Conservation (phyloP, 1,284 basidiomycete species). For the Butyriboletus appendiculatus region DNA sequence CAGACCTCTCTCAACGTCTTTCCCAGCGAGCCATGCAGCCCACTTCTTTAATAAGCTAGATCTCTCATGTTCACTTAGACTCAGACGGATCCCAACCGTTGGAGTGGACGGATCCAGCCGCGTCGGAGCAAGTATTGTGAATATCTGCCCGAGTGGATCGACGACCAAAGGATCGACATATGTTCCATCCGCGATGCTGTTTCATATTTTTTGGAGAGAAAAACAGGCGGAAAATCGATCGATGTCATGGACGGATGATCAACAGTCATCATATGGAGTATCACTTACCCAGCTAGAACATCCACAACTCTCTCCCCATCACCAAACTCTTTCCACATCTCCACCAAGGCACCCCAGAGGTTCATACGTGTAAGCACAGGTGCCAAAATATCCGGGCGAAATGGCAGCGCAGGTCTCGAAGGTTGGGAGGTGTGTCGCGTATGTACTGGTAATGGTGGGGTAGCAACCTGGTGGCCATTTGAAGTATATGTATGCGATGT, state of each 20-base stretch:
- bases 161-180: slow-evolving; percentile 58
- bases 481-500: slow-evolving; percentile 9
- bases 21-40: slow-evolving; percentile 78
- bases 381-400: slow-evolving; percentile 65
- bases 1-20: slow-evolving; percentile 69
- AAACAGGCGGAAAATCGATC: background rate
- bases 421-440: slow-evolving; percentile 5
- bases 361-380: slow-evolving; percentile 75
- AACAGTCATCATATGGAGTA: background rate
- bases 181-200: slow-evolving; percentile 71
- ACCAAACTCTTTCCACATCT: slow-evolving; percentile 28
- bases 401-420: slow-evolving; percentile 4
- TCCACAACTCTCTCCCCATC: slow-evolving; percentile 27
- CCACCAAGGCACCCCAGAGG: slow-evolving; percentile 28
- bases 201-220: background rate
- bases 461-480: slow-evolving; percentile 3
- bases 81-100: background rate
- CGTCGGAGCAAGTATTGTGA: slow-evolving; percentile 50
- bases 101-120: slow-evolving; percentile 9
- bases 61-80: slow-evolving; percentile 50
- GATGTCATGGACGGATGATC: background rate
- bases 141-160: slow-evolving; percentile 72
- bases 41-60: slow-evolving; percentile 65
- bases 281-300: slow-evolving; percentile 65
- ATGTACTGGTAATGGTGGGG: slow-evolving; percentile 11